Evolutionary conservation across 2,329 filamentous ascomycete species (phyloP).

Genomic region (Xylariaceae sp.): DNA sequence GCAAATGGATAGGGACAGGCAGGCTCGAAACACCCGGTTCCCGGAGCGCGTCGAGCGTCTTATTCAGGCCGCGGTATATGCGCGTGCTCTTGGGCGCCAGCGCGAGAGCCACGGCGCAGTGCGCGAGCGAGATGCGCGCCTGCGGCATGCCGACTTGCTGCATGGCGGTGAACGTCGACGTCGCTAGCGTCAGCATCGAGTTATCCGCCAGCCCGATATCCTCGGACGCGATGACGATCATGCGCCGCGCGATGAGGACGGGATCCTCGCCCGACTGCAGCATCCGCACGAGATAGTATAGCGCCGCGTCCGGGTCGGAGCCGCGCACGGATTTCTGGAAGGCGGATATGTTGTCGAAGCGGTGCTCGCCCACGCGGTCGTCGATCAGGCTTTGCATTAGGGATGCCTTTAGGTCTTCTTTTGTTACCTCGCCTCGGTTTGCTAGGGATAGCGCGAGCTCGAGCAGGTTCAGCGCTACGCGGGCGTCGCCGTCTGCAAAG

Average conservation of each 20-base stretch:
- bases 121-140: constrained; percentile 84
- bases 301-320: constrained; percentile 74
- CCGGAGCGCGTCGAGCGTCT: constrained; percentile 69
- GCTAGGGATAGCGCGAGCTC: constrained; percentile 81
- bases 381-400: constrained; percentile 93
- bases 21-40: constrained; percentile 79
- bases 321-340: constrained; percentile 95
- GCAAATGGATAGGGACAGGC: constrained; percentile 78
- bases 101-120: constrained; percentile 75
- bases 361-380: constrained; percentile 89
- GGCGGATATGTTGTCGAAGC: constrained; percentile 95
- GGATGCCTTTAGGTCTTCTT: constrained; percentile 70
- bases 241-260: constrained; percentile 82
- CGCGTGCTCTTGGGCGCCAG: constrained; percentile 81
- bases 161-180: constrained; percentile 76
- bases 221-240: constrained; percentile 92
- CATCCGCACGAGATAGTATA: constrained; percentile 96
- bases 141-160: constrained; percentile 96
- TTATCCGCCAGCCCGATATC: constrained; percentile 90
- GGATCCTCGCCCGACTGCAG: constrained; percentile 91
- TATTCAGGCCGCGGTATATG: constrained; percentile 76
- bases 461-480: constrained; percentile 86
- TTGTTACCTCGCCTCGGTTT: constrained; percentile 58
- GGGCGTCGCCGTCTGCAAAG: constrained; percentile 88
- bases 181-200: constrained; percentile 74